These are phyloP conservation scores for Phytopythium oedochilum DNA, from an alignment of 352 stramenopile species.

Conservation along the genomic window DNA sequence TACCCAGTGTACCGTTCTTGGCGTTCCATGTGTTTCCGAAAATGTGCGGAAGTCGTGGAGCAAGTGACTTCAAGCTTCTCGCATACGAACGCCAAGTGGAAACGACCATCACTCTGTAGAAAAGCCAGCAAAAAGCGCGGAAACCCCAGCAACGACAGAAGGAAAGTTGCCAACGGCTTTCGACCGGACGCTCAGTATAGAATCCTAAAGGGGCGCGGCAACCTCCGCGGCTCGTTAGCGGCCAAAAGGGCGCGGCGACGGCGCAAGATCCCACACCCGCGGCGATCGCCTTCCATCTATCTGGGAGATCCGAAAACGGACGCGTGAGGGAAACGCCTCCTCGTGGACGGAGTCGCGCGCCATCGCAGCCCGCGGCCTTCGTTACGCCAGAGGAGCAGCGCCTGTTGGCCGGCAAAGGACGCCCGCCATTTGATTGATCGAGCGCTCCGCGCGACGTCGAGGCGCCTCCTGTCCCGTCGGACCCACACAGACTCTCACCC, in stretches of 20 bases:
- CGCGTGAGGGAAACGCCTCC: not conserved
- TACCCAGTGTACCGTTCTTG: too few species aligned
- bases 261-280: not conserved
- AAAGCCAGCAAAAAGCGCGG: slow-evolving; percentile 1
- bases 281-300: not conserved
- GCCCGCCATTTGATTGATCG: slow-evolving; percentile 1
- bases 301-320: not conserved
- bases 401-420: not conserved
- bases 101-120: not conserved
- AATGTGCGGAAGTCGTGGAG: not conserved
- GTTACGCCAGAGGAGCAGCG: not conserved
- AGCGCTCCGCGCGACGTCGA: not conserved
- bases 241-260: not conserved
- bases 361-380: not conserved
- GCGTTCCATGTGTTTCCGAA: not conserved
- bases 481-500: not conserved
- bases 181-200: not conserved
- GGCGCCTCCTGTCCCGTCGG: not conserved
- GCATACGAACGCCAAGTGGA: not conserved
- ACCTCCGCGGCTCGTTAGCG: not conserved
- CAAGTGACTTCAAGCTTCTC: not conserved
- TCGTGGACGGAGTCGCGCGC: not conserved
- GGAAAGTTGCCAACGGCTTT: not conserved
- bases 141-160: not conserved
- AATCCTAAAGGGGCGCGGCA: not conserved